Percentiles rank a stretch among this genome's conserved stretches.
Evolutionary conservation across 305 asterid species (phyloP).

Genomic region (Solanum aculeatissimum): DNA sequence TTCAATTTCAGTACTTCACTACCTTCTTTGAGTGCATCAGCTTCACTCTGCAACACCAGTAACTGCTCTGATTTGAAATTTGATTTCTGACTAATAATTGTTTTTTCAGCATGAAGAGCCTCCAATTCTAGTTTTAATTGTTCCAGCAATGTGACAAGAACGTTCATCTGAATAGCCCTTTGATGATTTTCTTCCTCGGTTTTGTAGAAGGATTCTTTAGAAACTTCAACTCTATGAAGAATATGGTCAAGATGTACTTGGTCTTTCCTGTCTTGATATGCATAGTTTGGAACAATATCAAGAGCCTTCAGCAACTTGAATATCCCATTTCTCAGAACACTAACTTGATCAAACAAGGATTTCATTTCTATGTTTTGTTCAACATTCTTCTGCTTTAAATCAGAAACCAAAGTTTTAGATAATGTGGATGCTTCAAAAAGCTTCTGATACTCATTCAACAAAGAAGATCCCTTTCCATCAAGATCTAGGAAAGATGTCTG

Average conservation of each 20-base stretch:
- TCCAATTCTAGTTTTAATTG: slow-evolving; percentile 36
- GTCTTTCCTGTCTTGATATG: slow-evolving; percentile 26
- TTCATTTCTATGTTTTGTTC: slow-evolving; percentile 41
- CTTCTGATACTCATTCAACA: slow-evolving; percentile 33
- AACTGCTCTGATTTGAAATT: slow-evolving; percentile 29
- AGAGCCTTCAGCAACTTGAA: slow-evolving; percentile 45
- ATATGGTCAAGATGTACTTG: slow-evolving; percentile 27
- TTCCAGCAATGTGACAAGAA: slow-evolving; percentile 52
- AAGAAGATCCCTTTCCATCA: slow-evolving; percentile 34
- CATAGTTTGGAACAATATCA: slow-evolving; percentile 28
- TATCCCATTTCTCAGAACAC: slow-evolving; percentile 45
- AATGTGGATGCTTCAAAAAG: slow-evolving; percentile 36
- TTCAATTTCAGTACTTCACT: slow-evolving; percentile 40
- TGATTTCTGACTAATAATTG: slow-evolving; percentile 28
- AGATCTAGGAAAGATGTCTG: slow-evolving; percentile 42
- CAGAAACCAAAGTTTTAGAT: slow-evolving; percentile 32
- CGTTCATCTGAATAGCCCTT: slow-evolving; percentile 38
- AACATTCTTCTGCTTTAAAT: slow-evolving; percentile 36
- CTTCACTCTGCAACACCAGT: slow-evolving; percentile 34
- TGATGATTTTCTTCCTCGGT: slow-evolving; percentile 56
- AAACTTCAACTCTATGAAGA: slow-evolving; percentile 31
- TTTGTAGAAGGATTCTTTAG: slow-evolving; percentile 27
- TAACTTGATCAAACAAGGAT: slow-evolving; percentile 44
- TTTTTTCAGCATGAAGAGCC: slow-evolving; percentile 42
- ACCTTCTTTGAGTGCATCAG: slow-evolving; percentile 28